Evolutionary conservation across 2,329 filamentous ascomycete species (phyloP), one percentile per base, ranked within the genome.

Genomic region (Lachnellula willkommii): DNA sequence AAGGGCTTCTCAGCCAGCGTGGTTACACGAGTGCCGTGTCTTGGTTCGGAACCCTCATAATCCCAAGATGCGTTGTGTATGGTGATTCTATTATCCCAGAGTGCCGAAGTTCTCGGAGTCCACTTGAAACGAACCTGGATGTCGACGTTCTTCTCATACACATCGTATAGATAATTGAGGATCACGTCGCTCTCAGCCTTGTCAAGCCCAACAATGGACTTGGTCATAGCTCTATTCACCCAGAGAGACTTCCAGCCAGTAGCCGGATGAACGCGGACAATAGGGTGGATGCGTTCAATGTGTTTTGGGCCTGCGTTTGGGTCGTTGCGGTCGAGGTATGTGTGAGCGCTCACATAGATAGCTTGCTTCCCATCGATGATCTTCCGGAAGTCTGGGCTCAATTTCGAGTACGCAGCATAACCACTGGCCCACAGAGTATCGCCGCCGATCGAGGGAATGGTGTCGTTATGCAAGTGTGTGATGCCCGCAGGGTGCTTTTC

Each of bases 11-110:
- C 88, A 0, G 84, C 87, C 51, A 90, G 70, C 7, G 83, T 76
- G 0, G 86, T 90, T 3, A 90, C 86, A 28, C 88, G 76, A 0
- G 86, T 90, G 2, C 87, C 87, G 67, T 90, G 87, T 40, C 87
- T 75, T 0, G 86, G 83, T 66, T 88, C 76, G 20, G 73, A 77
- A 1, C 84, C 84, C 36, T 81, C 84, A 65, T 89, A 89, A 62
- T 90, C 85, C 84, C 85, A 90, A 63, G 81, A 85, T 0, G 85
- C 86, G 59, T 88, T 89, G 63, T 90, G 85, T 39, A 89, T 89
- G 0, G 87, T 88, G 56, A 88, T 85, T 40, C 83, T 75, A 63
- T 89, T 89, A 65, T 89, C 86, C 86, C 86, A 89, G 3, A 89
- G 71, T 0, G 83, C 87, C 51, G 80, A 85, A 0, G 85, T 87